Base-by-base conservation (phyloP, 106 monocot species). In the Narthecium ossifragum region DNA sequence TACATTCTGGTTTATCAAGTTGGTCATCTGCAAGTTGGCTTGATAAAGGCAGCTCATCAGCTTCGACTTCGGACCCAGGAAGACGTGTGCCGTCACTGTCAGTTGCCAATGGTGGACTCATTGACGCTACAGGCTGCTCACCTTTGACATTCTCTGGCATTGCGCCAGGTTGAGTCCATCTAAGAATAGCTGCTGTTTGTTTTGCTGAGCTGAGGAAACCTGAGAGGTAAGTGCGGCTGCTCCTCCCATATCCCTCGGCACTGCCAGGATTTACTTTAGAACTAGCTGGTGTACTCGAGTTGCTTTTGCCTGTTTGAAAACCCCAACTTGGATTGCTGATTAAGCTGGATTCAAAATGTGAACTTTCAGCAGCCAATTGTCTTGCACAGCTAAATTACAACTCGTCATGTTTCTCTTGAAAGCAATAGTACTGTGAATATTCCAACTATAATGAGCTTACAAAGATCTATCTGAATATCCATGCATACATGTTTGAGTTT, bases 141-240 rank as follows among this genome's bases (percentile, higher is more conserved):
- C 9, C 29, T 3, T n/a, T 14, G 20, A 24, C 14, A 31, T 22
- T 39, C 48, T 59, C 54, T 23, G 56, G 14, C 15, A 17, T 8
- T 7, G 27, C 24, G 32, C 40, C 48, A 8, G 55, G 46, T 5
- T 54, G 75, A 31, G 75, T 22, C 87, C 75, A 72, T 37, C 73
- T 72, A 36, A 79, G 62, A 33, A 64, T 72, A 14, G 73, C 48
- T 34, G 82, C 76, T 64, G 63, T 82, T 39, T 76, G 78, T 68
- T 82, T 88, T 29, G 82, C 79, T 0, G 79, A 76, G 60, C 51
- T 82, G 55, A 88, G 62, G 38, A 82, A 77, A 31, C 82, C 11
- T 0, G 82, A 75, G 0, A 88, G 48, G 57, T 82, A 88, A 51
- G 60, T 55, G 0, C 51, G 52, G 57, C 54, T 55, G 31, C 54